Conservation (phyloP, 139 green algal genomes). For the Tetradesmus lagerheimii region DNA sequence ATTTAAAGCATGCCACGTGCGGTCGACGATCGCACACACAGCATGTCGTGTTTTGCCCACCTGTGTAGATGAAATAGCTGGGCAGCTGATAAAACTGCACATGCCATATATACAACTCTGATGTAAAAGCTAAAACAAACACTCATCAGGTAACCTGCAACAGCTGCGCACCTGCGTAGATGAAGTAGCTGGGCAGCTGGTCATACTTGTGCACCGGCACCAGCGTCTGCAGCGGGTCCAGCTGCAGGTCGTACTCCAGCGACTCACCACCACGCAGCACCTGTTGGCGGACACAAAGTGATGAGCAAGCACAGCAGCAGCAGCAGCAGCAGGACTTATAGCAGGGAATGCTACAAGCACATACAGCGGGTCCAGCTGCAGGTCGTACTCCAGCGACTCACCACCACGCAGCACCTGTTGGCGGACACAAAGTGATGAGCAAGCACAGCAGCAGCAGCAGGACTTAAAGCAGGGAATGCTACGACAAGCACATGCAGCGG, state of each 20-base stretch:
- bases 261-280: conserved; percentile 59
- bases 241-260: conserved; percentile 60
- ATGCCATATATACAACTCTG: too few relatives aligned
- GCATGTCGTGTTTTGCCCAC: too few relatives aligned
- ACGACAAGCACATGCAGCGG: conserved; percentile 77
- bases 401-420: conserved; percentile 60
- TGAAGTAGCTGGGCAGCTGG: conserved; percentile 69
- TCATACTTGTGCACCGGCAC: conserved; percentile 81
- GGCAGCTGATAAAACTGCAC: conserved; percentile 72
- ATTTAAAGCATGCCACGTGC: too few relatives aligned
- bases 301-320: not conserved
- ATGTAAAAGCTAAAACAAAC: too few relatives aligned
- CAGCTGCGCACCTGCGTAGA: conserved; percentile 58
- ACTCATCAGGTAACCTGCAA: too few relatives aligned
- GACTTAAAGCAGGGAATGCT: not conserved
- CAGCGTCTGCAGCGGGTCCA: conserved; percentile 65
- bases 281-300: not conserved
- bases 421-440: not conserved
- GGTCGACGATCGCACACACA: too few relatives aligned
- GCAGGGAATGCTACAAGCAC: conserved; percentile 65
- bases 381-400: conserved; percentile 55
- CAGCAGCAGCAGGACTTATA: not conserved
- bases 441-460: conserved; percentile 2
- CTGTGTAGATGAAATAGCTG: conserved; percentile 71
- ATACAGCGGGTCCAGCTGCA: conserved; percentile 63